These are phyloP conservation scores for Jimgerdemannia flammicorona DNA, from an alignment of 192 early-diverging fungal genomes.

Conservation along the genomic window DNA sequence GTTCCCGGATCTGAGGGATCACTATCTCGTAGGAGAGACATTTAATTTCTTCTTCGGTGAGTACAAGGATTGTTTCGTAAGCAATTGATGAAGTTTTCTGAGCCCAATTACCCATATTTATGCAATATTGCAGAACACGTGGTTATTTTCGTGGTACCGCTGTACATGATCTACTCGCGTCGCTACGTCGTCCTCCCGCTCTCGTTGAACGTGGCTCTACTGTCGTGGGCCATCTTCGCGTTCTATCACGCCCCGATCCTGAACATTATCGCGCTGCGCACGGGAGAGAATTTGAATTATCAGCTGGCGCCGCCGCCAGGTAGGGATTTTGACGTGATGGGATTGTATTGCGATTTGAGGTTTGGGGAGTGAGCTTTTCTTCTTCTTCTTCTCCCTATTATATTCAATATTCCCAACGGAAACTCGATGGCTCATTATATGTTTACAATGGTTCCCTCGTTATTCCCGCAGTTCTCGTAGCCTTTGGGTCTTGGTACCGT, in stretches of 20 bases:
- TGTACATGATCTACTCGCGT: slow-evolving; percentile 49
- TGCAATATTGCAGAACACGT: slow-evolving; percentile 35
- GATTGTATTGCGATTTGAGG: no score
- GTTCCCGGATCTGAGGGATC: slow-evolving; percentile 48
- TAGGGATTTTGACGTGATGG: slow-evolving; percentile 21
- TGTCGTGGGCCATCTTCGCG: slow-evolving; percentile 47
- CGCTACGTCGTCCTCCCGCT: slow-evolving; percentile 48
- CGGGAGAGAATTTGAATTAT: slow-evolving; percentile 47
- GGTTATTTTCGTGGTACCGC: slow-evolving; percentile 36
- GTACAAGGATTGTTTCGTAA: slow-evolving; percentile 3
- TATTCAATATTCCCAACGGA: no score
- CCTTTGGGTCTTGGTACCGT: slow-evolving; percentile 14
- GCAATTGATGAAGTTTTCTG: neutral
- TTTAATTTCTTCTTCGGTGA: slow-evolving; percentile 52
- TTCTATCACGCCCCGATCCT: slow-evolving; percentile 50
- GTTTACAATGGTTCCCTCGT: no score
- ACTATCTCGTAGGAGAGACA: slow-evolving; percentile 39
- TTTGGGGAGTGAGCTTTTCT: slow-evolving; percentile 4
- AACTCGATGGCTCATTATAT: no score
- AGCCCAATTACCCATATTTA: no score
- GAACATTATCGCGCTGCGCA: slow-evolving; percentile 35
- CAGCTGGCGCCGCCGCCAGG: slow-evolving; percentile 48
- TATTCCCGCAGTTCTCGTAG: no score
- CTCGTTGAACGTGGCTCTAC: slow-evolving; percentile 37
- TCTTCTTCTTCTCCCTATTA: neutral